Evolutionary conservation across 345 rosid species (phyloP), one percentile per base, ranked within the genome.

Genomic region (Theobroma cacao): DNA sequence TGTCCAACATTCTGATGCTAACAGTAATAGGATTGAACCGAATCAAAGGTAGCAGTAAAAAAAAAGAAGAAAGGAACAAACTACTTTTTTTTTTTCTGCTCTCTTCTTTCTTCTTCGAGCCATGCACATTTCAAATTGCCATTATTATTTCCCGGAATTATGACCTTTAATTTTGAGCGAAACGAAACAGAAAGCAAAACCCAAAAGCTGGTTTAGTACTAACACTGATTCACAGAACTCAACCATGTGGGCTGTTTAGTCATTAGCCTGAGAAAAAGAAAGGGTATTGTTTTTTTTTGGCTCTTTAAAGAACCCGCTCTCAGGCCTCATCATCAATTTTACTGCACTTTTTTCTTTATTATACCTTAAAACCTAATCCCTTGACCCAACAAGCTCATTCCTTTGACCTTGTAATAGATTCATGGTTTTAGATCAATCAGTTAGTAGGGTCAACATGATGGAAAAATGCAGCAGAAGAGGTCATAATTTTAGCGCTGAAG

Each of bases 231-330:
- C 38, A 47, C 78, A 62, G n/a, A 80, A 76, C 67, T 33, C 41
- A 8, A 65, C 73, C 4, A 26, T 64, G 77, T 83, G 81, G 89
- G 81, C 52, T 68, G 34, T 77, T 74, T 77, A 74, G 83, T 79
- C 78, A 83, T 83, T 73, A 1, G 20, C 31, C 31, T 13, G 40
- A 24, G 40, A 12, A 13, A 75, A 79, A 60, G 8, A 31, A 47
- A 59, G 76, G 58, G 41, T 62, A 20, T 34, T 60, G 71, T 66
- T 18, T 31, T 17, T 15, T 74, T 65, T 33, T 33, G 5, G 40
- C 55, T 52, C 71, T 38, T 59, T 40, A 14, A 75, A 75, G 40
- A 64, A 47, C 22, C 70, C 31, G 22, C 14, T 41, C 47, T 30
- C 74, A 70, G 45, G 2, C 24, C 20, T 70, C 56, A 33, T 70